Percentiles rank a stretch among this genome's conserved stretches.
These are phyloP conservation scores for Nissolia schottii DNA, from an alignment of 306 rosid species.

Conservation along the genomic window DNA sequence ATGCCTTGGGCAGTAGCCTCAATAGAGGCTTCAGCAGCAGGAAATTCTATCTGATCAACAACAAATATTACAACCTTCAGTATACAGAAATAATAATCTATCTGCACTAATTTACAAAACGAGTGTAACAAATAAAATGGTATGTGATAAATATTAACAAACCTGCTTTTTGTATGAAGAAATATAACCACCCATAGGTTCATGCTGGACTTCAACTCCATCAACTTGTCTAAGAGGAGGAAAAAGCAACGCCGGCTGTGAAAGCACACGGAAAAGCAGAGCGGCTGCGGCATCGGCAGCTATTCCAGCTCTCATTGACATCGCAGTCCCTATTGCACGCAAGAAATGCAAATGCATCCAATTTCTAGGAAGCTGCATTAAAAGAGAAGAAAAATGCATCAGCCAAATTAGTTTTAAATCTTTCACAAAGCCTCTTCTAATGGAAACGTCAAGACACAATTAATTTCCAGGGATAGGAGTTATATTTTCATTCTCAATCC, in stretches of 20 bases:
- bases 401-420: slow-evolving; percentile 9
- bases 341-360: slow-evolving; percentile 99
- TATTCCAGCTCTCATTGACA: slow-evolving; percentile 97
- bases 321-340: slow-evolving; percentile 98
- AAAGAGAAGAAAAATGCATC: slow-evolving; percentile 6
- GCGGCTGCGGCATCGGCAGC: slow-evolving; percentile 99
- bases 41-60: slow-evolving; percentile 76
- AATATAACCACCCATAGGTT: slow-evolving; percentile 66
- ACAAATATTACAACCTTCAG: slow-evolving; percentile 9
- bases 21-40: slow-evolving; percentile 89
- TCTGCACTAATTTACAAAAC: neutral
- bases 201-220: slow-evolving; percentile 83
- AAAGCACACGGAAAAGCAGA: slow-evolving; percentile 88
- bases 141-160: neutral
- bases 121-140: neutral
- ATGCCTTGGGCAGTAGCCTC: slow-evolving; percentile 99
- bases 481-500: neutral
- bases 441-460: neutral
- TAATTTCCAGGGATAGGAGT: neutral
- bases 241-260: slow-evolving; percentile 95
- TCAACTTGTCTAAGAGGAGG: slow-evolving; percentile 95
- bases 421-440: neutral
- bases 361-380: slow-evolving; percentile 87
- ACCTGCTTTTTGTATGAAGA: slow-evolving; percentile 93
- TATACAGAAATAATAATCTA: neutral